Conservation (phyloP, 2,329 filamentous ascomycete genomes). For the Alternaria arborescens region DNA sequence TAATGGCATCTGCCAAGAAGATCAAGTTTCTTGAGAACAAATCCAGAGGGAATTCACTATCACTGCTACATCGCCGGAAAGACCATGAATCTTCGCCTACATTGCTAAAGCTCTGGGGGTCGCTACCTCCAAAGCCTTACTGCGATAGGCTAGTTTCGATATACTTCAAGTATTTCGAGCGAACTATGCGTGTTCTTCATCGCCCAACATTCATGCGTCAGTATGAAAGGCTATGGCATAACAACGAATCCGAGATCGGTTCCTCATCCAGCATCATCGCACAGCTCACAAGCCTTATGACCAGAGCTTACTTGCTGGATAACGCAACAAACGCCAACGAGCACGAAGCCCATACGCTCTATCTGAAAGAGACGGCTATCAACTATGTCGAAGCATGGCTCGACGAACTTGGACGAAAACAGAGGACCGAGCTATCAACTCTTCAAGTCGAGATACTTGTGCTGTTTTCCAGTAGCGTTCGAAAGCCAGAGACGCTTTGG, state of each 20-base stretch:
- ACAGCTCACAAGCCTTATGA: conserved; percentile 30
- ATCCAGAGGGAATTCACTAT: conserved; percentile 17
- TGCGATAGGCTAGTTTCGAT: conserved; percentile 32
- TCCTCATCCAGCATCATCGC: conserved; percentile 33
- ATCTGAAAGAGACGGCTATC: conserved; percentile 25
- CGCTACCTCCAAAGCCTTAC: conserved; percentile 29
- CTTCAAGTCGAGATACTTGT: conserved; percentile 31
- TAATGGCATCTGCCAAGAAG: conserved; percentile 27
- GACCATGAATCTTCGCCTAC: conserved; percentile 23
- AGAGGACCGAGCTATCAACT: conserved; percentile 31
- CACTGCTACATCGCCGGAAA: conserved; percentile 9
- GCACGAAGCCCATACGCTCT: conserved; percentile 16
- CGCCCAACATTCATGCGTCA: conserved; percentile 35
- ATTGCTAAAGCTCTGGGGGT: conserved; percentile 29
- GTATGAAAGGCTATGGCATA: conserved; percentile 32
- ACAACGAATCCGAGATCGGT: conserved; percentile 17
- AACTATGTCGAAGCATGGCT: conserved; percentile 32
- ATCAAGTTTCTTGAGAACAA: conserved; percentile 30
- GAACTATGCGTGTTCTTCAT: conserved; percentile 36
- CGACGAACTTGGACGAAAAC: conserved; percentile 32
- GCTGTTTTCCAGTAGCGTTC: conserved; percentile 24
- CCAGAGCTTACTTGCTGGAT: conserved; percentile 34
- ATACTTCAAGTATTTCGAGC: conserved; percentile 35
- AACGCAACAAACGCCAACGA: conserved; percentile 14
- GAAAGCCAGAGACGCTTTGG: conserved; percentile 32